Conservation (phyloP, 768 basidiomycete genomes). For the Suillus subluteus region DNA sequence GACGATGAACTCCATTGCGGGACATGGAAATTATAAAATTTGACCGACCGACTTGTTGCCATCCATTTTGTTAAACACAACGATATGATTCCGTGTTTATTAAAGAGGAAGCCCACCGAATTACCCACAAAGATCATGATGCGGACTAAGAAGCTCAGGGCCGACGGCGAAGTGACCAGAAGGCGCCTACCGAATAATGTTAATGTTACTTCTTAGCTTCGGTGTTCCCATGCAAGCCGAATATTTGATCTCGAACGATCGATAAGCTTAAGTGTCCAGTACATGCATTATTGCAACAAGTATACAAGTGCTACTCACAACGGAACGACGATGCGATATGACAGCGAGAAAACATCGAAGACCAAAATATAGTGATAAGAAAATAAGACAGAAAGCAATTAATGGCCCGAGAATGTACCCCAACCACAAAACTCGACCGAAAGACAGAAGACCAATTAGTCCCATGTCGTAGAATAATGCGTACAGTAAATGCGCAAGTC, state of each 20-base stretch:
- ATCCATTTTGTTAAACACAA: background rate
- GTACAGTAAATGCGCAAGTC: constrained; percentile 38
- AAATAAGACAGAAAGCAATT: constrained; percentile 34
- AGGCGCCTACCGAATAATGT: background rate
- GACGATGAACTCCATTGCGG: background rate
- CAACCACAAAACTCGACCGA: constrained; percentile 32
- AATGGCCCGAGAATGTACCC: constrained; percentile 33
- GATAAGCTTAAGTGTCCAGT: background rate
- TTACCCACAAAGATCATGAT: constrained; percentile 1
- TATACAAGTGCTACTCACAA: constrained; percentile 35
- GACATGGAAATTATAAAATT: background rate
- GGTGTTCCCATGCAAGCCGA: background rate
- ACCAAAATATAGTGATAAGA: constrained; percentile 33
- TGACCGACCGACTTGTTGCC: background rate
- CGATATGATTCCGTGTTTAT: background rate
- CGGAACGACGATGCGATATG: constrained; percentile 30
- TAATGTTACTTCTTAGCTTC: background rate
- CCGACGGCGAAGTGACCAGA: constrained; percentile 13
- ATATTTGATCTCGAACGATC: background rate
- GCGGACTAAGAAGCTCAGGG: constrained; percentile 13
- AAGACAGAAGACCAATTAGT: constrained; percentile 33
- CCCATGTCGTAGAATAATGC: constrained; percentile 36
- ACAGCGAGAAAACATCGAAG: constrained; percentile 29
- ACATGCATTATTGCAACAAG: constrained; percentile 16
- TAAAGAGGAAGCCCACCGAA: background rate